phyloP scores from a whole-genome alignment of 768 basidiomycete genomes.

The Mycena olivaceomarginata region DNA sequence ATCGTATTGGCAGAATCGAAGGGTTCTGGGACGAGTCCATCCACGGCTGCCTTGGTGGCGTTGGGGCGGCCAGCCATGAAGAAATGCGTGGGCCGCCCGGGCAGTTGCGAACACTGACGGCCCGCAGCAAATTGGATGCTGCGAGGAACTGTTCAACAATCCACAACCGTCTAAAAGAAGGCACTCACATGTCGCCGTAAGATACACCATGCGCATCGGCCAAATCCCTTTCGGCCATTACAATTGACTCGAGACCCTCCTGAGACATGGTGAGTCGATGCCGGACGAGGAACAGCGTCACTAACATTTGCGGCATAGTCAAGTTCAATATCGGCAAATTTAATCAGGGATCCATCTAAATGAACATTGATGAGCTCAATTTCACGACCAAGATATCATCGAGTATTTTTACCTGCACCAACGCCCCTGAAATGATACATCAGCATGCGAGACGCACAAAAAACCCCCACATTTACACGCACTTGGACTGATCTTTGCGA shows the following conservation, averaged over 20 bases:
- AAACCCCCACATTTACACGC: conserved; percentile 9
- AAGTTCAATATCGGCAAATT: conserved; percentile 28
- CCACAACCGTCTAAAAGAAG: background rate
- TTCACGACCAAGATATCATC: no score
- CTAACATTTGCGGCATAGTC: conserved; percentile 24
- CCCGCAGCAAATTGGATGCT: conserved; percentile 70
- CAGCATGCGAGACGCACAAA: background rate
- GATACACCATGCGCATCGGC: conserved; percentile 31
- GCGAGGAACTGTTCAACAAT: background rate
- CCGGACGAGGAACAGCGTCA: background rate
- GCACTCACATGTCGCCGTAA: conserved; percentile 41
- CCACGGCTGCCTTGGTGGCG: conserved; percentile 56
- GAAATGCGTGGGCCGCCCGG: conserved; percentile 65
- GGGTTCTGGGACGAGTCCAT: conserved; percentile 53
- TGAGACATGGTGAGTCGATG: background rate
- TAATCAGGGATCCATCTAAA: conserved; percentile 40
- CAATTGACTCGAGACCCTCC: conserved; percentile 33
- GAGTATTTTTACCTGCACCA: conserved; percentile 17
- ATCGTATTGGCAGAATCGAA: conserved; percentile 44
- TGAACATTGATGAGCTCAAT: background rate
- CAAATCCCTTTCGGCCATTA: conserved; percentile 1
- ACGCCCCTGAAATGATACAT: conserved; percentile 19
- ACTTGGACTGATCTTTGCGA: conserved; percentile 9
- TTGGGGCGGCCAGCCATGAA: conserved; percentile 60
- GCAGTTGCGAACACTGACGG: conserved; percentile 64